Percentiles rank a stretch among this genome's conserved stretches.
Evolutionary conservation across 148 eudicot species (phyloP).

Genomic region (Gaultheria prostrata): DNA sequence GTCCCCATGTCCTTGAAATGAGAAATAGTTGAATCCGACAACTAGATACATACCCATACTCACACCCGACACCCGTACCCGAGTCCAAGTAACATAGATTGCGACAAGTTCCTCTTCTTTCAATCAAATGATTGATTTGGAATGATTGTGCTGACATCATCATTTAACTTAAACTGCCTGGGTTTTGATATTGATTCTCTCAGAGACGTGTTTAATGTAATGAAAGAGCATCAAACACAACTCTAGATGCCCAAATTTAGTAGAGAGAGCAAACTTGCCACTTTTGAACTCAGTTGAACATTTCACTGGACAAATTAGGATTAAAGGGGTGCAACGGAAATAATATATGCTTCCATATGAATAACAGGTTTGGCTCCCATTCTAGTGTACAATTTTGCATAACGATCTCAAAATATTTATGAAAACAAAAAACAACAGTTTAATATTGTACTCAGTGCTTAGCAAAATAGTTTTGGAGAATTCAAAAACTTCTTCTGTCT

Average conservation of each 20-base stretch:
- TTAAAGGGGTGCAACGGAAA: not conserved
- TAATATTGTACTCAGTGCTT: not conserved
- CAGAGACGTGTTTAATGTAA: not conserved
- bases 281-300: not conserved
- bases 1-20: too few species aligned
- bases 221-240: not conserved
- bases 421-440: not conserved
- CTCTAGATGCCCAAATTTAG: not conserved
- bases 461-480: not conserved
- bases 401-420: not conserved
- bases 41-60: too few species aligned
- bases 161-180: not conserved
- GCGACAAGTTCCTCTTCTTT: not conserved
- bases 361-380: not conserved
- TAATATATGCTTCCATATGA: not conserved
- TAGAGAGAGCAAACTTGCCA: not conserved
- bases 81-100: too few species aligned
- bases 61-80: too few species aligned
- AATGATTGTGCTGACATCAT: not conserved
- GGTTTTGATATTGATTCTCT: not conserved
- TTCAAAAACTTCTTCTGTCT: not conserved
- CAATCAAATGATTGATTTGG: not conserved
- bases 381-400: not conserved
- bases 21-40: too few species aligned
- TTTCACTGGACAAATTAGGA: not conserved